Evolutionary conservation across 179 eudicot genomes (phyloP), one percentile per base, ranked within the genome.

Genomic region (Beta macrorhiza): DNA sequence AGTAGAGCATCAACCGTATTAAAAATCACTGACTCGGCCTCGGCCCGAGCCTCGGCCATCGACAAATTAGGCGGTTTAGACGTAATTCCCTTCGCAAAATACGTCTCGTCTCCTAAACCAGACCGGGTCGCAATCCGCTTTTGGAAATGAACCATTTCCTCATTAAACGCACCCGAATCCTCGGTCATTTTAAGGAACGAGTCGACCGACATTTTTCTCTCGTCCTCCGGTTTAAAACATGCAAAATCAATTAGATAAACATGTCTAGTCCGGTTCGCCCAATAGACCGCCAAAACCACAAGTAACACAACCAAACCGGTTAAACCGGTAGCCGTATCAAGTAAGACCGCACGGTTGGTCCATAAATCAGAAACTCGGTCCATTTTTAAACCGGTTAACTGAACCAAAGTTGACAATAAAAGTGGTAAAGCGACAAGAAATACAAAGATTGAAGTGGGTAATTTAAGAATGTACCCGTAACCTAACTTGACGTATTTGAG

Each of bases 401-500:
- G 89, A 14, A 85, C 16, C 6, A 87, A 17, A 1, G 91, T 88
- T 19, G 90, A 88, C 4, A 85, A 16, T 12, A 89, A 82, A 52
- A 92, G 73, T 2, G 93, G 94, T 0, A 89, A 44, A 2, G 91
- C 85, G 0, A 87, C 69, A 0, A 85, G 65, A 74, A 88, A 80
- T 32, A 88, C 74, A 4, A 92, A 32, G 2, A 88, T 14, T 0
- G 85, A 84, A 37, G 88, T 86, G 1, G 90, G 88, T 51, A 76
- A 45, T 9, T 80, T 90, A 55, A 86, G 86, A 1, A 90, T 82
- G 74, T 91, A 91, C 5, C 91, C 92, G 42, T 87, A 88, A 4
- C 94, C 97, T 59, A 93, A 70, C 68, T 92, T 93, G 5, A 92
- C 97, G 78, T 93, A 92, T 80, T 92, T 93, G 72, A 92, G 93